These are phyloP conservation scores for Cystobasidium slooffiae DNA, from an alignment of 1,284 basidiomycete genomes.

Conservation along the genomic window DNA sequence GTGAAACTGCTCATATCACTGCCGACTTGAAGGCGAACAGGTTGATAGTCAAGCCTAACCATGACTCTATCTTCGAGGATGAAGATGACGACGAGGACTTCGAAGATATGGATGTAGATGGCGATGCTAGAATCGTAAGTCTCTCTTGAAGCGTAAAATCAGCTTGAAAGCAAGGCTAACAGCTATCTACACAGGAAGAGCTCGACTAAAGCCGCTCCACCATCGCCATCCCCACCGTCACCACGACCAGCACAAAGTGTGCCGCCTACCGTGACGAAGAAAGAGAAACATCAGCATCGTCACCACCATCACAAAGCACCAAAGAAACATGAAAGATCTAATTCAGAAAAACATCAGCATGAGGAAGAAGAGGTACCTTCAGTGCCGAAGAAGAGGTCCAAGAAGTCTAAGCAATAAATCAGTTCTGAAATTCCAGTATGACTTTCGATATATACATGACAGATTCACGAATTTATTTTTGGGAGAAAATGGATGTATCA, in stretches of 20 bases:
- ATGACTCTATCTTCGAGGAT: constrained; percentile 63
- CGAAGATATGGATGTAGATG: constrained; percentile 58
- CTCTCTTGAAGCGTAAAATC: background rate
- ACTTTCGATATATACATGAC: background rate
- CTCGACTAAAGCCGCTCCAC: constrained; percentile 34
- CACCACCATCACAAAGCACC: background rate
- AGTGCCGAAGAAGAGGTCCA: constrained; percentile 17
- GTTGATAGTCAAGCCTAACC: constrained; percentile 81
- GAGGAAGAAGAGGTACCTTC: background rate
- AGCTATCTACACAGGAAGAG: constrained; percentile 29
- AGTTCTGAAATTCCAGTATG: background rate
- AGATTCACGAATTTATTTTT: background rate
- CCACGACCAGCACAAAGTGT: too few species aligned
- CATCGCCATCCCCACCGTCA: background rate
- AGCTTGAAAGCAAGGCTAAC: background rate
- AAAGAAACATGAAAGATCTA: background rate
- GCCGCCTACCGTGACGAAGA: too few species aligned
- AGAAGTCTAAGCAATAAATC: constrained; percentile 15
- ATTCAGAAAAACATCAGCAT: background rate
- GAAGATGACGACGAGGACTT: constrained; percentile 57
- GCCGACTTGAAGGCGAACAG: constrained; percentile 86
- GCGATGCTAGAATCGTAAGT: constrained; percentile 29
- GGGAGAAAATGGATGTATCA: constrained; percentile 1
- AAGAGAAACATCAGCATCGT: background rate
- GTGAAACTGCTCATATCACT: constrained; percentile 73